Evolutionary conservation across 2,329 filamentous ascomycete species (phyloP).

Genomic region (Neoarthrinium moseri): DNA sequence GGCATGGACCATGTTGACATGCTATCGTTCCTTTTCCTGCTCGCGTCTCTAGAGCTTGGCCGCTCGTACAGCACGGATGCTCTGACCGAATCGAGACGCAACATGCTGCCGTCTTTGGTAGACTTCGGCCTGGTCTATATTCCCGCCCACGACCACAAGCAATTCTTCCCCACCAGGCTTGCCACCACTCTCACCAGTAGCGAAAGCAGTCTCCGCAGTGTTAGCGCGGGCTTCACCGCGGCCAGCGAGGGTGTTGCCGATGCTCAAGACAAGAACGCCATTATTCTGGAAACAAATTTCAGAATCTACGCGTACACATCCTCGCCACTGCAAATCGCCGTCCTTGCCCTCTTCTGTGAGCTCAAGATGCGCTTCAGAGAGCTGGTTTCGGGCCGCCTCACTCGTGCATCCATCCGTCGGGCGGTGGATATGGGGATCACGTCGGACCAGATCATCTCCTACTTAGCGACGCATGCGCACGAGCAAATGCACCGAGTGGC

Average conservation of each 20-base stretch:
- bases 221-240: constrained; percentile 66
- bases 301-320: constrained; percentile 95
- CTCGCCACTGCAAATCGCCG: constrained; percentile 89
- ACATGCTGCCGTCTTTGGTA: constrained; percentile 86
- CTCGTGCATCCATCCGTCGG: constrained; percentile 80
- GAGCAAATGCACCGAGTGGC: constrained; percentile 81
- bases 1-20: constrained; percentile 89
- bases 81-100: constrained; percentile 75
- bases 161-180: constrained; percentile 87
- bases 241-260: constrained; percentile 44
- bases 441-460: constrained; percentile 90
- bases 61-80: constrained; percentile 86
- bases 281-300: constrained; percentile 98
- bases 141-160: constrained; percentile 53
- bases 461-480: constrained; percentile 89
- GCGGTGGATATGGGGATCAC: constrained; percentile 92
- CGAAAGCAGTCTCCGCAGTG: constrained; percentile 66
- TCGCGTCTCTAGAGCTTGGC: constrained; percentile 89
- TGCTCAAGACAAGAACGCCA: constrained; percentile 67
- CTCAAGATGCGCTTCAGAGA: constrained; percentile 91
- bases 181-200: constrained; percentile 88
- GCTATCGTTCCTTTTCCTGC: constrained; percentile 91
- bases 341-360: constrained; percentile 84
- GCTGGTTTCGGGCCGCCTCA: constrained; percentile 88
- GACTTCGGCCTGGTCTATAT: constrained; percentile 92